Evolutionary conservation across 2,329 filamentous ascomycete species (phyloP).

Genomic region (Fusarium sarcochroum): DNA sequence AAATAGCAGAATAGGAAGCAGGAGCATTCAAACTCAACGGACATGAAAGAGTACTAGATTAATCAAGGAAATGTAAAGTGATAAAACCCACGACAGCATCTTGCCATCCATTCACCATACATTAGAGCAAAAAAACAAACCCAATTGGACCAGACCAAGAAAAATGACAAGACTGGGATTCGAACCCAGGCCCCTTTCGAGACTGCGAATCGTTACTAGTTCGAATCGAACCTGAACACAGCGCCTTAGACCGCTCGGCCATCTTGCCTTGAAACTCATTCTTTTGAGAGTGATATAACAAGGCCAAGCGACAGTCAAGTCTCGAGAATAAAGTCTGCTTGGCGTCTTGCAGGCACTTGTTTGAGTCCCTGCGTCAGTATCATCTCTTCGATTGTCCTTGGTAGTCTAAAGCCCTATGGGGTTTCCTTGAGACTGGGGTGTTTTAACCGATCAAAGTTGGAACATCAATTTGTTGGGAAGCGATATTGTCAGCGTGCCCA

Average conservation of each 20-base stretch:
- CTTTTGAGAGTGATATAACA: not conserved
- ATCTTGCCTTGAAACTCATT: not conserved
- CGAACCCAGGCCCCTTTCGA: conserved; percentile 45
- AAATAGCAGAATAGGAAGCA: too few species aligned
- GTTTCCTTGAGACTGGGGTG: too few species aligned
- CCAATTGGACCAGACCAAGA: not conserved
- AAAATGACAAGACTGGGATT: conserved; percentile 43
- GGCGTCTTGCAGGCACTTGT: too few species aligned
- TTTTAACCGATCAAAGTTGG: too few species aligned
- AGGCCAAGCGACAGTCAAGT: fast-evolving
- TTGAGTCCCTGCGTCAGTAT: not conserved
- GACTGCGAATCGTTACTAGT: conserved; percentile 44
- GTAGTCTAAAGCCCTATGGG: too few species aligned
- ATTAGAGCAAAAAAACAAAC: not conserved
- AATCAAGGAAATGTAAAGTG: too few species aligned
- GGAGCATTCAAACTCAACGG: too few species aligned
- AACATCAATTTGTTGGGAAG: too few species aligned
- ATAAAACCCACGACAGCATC: too few species aligned
- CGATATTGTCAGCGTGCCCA: too few species aligned
- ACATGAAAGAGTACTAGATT: too few species aligned
- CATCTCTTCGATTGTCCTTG: not conserved
- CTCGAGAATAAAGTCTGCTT: fast-evolving
- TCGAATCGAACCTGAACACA: conserved; percentile 43
- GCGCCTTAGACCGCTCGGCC: conserved; percentile 44
- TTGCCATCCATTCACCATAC: too few species aligned